Conservation (phyloP, 1,284 basidiomycete genomes). For the Leccinum subrobustum region DNA sequence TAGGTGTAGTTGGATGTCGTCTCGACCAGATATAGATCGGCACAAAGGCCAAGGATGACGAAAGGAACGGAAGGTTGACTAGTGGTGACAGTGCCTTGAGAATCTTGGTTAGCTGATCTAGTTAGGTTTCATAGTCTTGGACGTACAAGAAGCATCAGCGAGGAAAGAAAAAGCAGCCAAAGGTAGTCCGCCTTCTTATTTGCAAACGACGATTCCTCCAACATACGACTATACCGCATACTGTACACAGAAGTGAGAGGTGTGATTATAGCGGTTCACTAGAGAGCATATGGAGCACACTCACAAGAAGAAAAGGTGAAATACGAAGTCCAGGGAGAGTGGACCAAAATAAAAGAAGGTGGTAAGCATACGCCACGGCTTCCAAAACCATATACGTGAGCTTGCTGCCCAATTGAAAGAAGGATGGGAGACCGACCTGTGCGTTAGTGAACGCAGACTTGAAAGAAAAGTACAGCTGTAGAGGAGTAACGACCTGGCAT, state of each 20-base stretch:
- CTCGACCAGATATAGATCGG: constrained; percentile 97
- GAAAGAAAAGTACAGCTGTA: constrained; percentile 92
- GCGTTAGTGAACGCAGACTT: constrained; percentile 78
- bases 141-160: constrained; percentile 78
- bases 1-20: constrained; percentile 90
- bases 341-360: constrained; percentile 97
- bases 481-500: constrained; percentile 85
- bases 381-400: constrained; percentile 12
- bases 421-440: constrained; percentile 52
- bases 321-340: constrained; percentile 91
- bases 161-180: constrained; percentile 84
- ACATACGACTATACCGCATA: constrained; percentile 64
- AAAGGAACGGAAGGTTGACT: constrained; percentile 88
- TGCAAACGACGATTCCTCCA: constrained; percentile 94
- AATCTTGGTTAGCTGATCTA: constrained; percentile 2
- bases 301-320: constrained; percentile 98
- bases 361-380: constrained; percentile 89
- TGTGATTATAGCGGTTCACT: background rate
- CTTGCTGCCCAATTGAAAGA: background rate
- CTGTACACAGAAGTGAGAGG: no score
- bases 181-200: constrained; percentile 91
- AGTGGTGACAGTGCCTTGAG: constrained; percentile 76
- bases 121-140: background rate
- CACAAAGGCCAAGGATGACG: constrained; percentile 86
- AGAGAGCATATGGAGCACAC: constrained; percentile 30